Conservation (phyloP, 1,284 basidiomycete genomes). For the Malassezia dermatis region DNA sequence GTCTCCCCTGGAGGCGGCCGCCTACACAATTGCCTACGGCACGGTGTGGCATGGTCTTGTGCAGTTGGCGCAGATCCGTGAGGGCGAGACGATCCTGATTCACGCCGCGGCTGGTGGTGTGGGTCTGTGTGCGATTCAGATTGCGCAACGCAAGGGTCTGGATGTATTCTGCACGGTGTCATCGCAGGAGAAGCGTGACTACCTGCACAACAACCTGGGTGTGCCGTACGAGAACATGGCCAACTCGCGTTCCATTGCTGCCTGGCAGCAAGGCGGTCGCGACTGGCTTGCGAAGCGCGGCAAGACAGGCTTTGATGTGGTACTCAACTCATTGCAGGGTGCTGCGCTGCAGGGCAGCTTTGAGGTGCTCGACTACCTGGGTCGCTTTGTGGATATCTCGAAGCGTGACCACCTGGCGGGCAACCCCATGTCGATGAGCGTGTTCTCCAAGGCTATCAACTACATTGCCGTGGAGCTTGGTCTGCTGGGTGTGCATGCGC, state of each 20-base stretch:
- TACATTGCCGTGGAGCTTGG: constrained; percentile 20
- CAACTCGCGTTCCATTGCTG: constrained; percentile 16
- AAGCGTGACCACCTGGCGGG: constrained; percentile 20
- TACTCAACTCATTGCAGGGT: constrained; percentile 19
- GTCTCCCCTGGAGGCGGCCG: constrained; percentile 61
- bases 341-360: constrained; percentile 16
- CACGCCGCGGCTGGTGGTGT: constrained; percentile 82
- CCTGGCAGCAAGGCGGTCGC: constrained; percentile 12
- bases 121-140: constrained; percentile 48
- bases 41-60: constrained; percentile 68
- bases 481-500: constrained; percentile 16
- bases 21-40: constrained; percentile 40
- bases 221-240: constrained; percentile 21
- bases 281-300: constrained; percentile 19
- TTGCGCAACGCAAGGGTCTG: constrained; percentile 16
- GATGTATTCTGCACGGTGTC: constrained; percentile 20
- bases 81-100: constrained; percentile 61
- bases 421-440: constrained; percentile 19
- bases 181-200: constrained; percentile 20
- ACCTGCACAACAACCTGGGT: constrained; percentile 19
- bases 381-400: constrained; percentile 19
- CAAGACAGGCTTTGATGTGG: constrained; percentile 16
- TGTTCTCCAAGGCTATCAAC: constrained; percentile 20
- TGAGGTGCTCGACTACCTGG: constrained; percentile 15
- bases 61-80: constrained; percentile 65